These are phyloP conservation scores for Polytolypa hystricis DNA, from an alignment of 2,329 filamentous ascomycete species.

Conservation along the genomic window DNA sequence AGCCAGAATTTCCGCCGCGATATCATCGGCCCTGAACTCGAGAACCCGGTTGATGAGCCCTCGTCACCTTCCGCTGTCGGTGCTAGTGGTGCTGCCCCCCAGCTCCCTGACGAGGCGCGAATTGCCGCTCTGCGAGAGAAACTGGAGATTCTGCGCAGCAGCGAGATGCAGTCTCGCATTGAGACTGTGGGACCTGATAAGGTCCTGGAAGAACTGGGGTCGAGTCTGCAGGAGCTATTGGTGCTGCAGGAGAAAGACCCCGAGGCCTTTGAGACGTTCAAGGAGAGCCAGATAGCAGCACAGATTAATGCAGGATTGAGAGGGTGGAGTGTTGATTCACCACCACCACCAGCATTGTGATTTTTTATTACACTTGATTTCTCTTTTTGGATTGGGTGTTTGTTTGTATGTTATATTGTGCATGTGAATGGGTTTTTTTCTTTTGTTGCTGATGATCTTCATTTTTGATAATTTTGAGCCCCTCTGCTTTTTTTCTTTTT, in stretches of 20 bases:
- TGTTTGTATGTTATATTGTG: too few relatives aligned
- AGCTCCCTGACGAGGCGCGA: conserved; percentile 30
- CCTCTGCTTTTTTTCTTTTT: too few relatives aligned
- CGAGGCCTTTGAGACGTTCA: conserved; percentile 34
- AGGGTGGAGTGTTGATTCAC: conserved; percentile 6
- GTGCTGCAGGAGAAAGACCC: conserved; percentile 32
- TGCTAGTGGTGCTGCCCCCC: conserved; percentile 15
- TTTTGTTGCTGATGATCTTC: too few relatives aligned
- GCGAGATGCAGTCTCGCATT: conserved; percentile 31
- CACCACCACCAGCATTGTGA: too few relatives aligned
- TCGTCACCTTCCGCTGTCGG: too few relatives aligned
- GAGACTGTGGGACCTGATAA: conserved; percentile 27
- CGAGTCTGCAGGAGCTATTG: conserved; percentile 36
- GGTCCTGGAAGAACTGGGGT: conserved; percentile 32
- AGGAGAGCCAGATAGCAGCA: conserved; percentile 36
- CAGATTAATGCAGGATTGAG: conserved; percentile 33
- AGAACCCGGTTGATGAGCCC: conserved; percentile 26
- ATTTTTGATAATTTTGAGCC: too few relatives aligned
- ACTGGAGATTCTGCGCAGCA: conserved; percentile 32
- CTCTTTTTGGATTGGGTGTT: too few relatives aligned
- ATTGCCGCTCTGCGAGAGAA: conserved; percentile 35
- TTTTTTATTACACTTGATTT: conserved; percentile 1
- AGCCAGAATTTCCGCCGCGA: conserved; percentile 56
- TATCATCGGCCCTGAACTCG: conserved; percentile 40
- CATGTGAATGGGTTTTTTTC: too few relatives aligned